phyloP scores from a whole-genome alignment of 805 yeast species.

The Yamadazyma phyllophila region DNA sequence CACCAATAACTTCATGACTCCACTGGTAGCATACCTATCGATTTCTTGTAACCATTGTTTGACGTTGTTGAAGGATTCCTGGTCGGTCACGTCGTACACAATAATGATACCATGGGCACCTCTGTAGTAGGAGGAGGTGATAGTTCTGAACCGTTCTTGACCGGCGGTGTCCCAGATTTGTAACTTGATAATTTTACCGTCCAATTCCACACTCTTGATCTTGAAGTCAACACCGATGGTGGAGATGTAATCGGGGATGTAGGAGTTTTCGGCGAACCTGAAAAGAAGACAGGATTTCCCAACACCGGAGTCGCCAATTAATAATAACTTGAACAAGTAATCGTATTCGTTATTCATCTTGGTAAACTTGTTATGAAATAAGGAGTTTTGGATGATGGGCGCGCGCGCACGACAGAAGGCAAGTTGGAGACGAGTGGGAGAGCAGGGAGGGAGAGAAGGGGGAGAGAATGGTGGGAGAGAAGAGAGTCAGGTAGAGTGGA shows the following conservation, averaged over 20 bases:
- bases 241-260: conserved; percentile 94
- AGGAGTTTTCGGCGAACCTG: conserved; percentile 96
- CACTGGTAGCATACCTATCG: conserved; percentile 97
- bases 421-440: neutral
- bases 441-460: neutral
- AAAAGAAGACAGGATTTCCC: conserved; percentile 94
- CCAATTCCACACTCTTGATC: conserved; percentile 86
- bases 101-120: conserved; percentile 99
- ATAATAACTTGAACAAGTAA: conserved; percentile 87
- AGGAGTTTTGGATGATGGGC: neutral
- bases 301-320: conserved; percentile 98
- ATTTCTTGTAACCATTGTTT: conserved; percentile 99
- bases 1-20: conserved; percentile 91
- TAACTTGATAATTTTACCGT: conserved; percentile 94
- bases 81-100: conserved; percentile 97
- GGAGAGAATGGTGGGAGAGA: neutral
- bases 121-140: conserved; percentile 94
- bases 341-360: conserved; percentile 95
- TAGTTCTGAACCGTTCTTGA: conserved; percentile 96
- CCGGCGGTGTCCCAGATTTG: conserved; percentile 99
- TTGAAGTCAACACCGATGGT: conserved; percentile 97
- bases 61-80: conserved; percentile 92
- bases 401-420: neutral
- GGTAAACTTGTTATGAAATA: neutral
- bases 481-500: no score